Evolutionary conservation across 352 stramenopile genomes (phyloP), one percentile per base, ranked within the genome.

Genomic region (Pseudoperonospora humuli): DNA sequence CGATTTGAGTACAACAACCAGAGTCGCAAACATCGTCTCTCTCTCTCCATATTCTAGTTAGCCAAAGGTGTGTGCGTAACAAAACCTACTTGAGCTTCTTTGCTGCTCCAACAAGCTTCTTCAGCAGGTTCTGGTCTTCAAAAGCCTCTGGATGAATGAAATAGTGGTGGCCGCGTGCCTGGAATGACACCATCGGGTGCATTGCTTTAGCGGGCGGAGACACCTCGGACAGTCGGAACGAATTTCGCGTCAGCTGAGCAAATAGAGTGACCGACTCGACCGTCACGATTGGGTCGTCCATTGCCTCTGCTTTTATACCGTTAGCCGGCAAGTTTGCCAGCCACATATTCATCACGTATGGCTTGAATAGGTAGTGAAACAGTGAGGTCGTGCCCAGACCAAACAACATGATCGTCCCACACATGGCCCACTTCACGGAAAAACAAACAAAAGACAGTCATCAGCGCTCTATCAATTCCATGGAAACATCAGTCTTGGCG

Each of bases 391-490:
- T 87, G 44, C 78, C 77, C 1, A 91, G 39, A 6, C 81, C 81
- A 43, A 93, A 93, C 53, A 89, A 54, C 80, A 93, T 90, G 47
- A 93, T 78, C 31, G 80, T 93, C 34, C 80, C 74, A 55, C 80
- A 93, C 80, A 93, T 93, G 37, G 80, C 80, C 80, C 80, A 93
- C 74, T 68, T 51, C 7, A 47, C n/a, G 29, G 27, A n/a, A 45
- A 10, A 33, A 17, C 3, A 21, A 44, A 25, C 10, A 46, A 34
- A 3, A 32, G 15, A 34, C 33, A 38, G 23, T 18, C 27, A 20
- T 57, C 33, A 60, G 36, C 15, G 35, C 15, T 15, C 14, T 7
- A 20, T 3, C 19, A 43, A 11, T n/a, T 3, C 9, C 24, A 26
- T 31, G 19, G 7, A 26, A 19, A 41, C n/a, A 20, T 10, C 15